Base-by-base conservation (phyloP, 768 basidiomycete species). In the Boletales sp. region DNA sequence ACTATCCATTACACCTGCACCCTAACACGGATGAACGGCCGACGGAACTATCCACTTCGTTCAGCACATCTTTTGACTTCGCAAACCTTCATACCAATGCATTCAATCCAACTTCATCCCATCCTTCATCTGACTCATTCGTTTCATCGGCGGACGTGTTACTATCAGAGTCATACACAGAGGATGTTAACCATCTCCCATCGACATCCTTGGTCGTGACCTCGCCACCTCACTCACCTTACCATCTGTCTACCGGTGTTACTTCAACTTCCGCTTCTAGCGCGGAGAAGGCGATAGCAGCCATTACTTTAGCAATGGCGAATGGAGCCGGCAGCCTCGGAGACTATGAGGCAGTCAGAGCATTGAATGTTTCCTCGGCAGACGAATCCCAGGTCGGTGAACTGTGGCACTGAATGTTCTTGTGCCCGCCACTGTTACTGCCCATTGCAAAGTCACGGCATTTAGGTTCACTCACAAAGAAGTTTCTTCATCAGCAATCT, bases 241-340 rank as follows among this genome's bases (percentile, higher is more conserved):
- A 12, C 37, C 45, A 53, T 34, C 42, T 46, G 48, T 41, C 56
- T 17, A 9, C 10, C 17, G 36, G 25, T 42, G 18, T 40, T 30
- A 41, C 45, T 37, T 42, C 46, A 9, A 51, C 60, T n/a, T 54
- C 70, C 17, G 64, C 80, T 11, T 74, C 80, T 39, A 73, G 71
- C 33, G 69, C 79, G 17, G 82, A 84, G 56, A 83, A 81, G 58
- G 79, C 79, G 14, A 72, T 84, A 44, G 81, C 81, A 15, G 81
- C 80, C 15, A 72, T 84, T 30, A 73, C 71, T 31, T 65, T 85
- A 3, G 82, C 80, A 15, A 74, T 85, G 69, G 83, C 83, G 12
- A 84, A 78, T 52, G 84, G 83, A 37, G 82, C 82, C 10, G 82
- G 78, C 6, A 75, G 81, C 25, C 61, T 85, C 35, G 74, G 73